These are phyloP conservation scores for Physcomitrellopsis africana DNA, from an alignment of 225 moss, liverwort and hornwort genomes.

Conservation along the genomic window DNA sequence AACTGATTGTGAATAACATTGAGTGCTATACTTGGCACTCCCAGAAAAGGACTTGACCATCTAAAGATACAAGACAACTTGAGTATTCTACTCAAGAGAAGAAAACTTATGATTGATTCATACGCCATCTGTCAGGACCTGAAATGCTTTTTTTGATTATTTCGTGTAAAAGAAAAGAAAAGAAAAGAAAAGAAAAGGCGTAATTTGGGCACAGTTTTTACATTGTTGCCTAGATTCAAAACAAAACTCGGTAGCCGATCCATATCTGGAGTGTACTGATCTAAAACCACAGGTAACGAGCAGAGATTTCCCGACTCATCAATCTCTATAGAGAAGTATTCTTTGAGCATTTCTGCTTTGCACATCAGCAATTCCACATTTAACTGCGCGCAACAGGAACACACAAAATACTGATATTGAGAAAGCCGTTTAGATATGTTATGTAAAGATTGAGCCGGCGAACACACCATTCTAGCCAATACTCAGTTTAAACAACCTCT, in stretches of 20 bases:
- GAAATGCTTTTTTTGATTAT: background rate
- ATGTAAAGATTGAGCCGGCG: constrained; percentile 5
- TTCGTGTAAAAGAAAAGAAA: no score
- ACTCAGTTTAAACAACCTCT: constrained; percentile 2
- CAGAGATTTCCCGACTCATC: constrained; percentile 80
- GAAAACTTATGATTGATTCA: background rate
- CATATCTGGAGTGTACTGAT: constrained; percentile 95
- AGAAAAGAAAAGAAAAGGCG: background rate
- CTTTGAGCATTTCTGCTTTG: constrained; percentile 93
- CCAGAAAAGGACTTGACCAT: constrained; percentile 4
- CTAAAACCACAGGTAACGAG: constrained; percentile 82
- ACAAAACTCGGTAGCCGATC: constrained; percentile 87
- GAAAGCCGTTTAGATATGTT: constrained; percentile 2
- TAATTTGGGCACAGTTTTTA: constrained; percentile 36
- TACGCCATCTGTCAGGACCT: constrained; percentile 6
- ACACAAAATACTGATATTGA: constrained; percentile 21
- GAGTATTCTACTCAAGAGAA: background rate
- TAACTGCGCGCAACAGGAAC: constrained; percentile 60
- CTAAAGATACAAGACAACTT: background rate
- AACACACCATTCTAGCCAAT: constrained; percentile 5
- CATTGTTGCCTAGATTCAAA: constrained; percentile 87
- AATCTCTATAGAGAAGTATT: constrained; percentile 85
- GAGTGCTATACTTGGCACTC: background rate
- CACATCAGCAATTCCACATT: constrained; percentile 78
- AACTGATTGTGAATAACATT: background rate